Evolutionary conservation across 331 rosid species (phyloP).

Genomic region (Stylosanthes scabra): DNA sequence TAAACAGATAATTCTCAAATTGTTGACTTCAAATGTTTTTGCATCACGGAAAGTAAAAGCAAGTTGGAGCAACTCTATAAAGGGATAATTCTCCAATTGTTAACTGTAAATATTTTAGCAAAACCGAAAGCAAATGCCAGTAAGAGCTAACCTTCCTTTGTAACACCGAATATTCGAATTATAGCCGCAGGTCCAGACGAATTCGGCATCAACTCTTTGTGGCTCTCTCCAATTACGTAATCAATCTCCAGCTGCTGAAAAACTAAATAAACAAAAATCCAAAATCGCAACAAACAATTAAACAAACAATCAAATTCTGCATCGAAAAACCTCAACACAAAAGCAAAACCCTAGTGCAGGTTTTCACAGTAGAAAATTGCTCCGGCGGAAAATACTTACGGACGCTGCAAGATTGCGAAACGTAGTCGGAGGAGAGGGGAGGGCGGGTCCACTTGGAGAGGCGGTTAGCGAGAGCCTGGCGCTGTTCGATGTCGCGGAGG

Average conservation of each 20-base stretch:
- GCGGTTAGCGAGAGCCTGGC: constrained; percentile 74
- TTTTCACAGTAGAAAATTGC: background rate
- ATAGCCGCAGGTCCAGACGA: constrained; percentile 83
- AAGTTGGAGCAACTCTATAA: background rate
- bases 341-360: constrained; percentile 34
- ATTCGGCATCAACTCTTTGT: constrained; percentile 66
- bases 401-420: constrained; percentile 61
- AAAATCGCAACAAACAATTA: background rate
- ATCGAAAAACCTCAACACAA: background rate
- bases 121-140: background rate
- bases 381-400: constrained; percentile 50
- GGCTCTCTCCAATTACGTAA: constrained; percentile 83
- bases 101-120: background rate
- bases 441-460: constrained; percentile 87
- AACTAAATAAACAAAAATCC: constrained; percentile 40
- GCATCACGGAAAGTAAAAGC: background rate
- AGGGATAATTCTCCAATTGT: background rate
- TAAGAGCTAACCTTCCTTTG: constrained; percentile 77
- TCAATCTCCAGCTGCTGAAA: constrained; percentile 97
- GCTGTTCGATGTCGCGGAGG: constrained; percentile 87
- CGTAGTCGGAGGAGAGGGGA: constrained; percentile 58
- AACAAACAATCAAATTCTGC: constrained; percentile 26
- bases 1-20: constrained; percentile 3
- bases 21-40: background rate
- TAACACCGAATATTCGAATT: constrained; percentile 87